Percentiles rank a stretch among this genome's conserved stretches.
Conservation (phyloP, 2,329 filamentous ascomycete genomes). For the Venturia aucupariae region DNA sequence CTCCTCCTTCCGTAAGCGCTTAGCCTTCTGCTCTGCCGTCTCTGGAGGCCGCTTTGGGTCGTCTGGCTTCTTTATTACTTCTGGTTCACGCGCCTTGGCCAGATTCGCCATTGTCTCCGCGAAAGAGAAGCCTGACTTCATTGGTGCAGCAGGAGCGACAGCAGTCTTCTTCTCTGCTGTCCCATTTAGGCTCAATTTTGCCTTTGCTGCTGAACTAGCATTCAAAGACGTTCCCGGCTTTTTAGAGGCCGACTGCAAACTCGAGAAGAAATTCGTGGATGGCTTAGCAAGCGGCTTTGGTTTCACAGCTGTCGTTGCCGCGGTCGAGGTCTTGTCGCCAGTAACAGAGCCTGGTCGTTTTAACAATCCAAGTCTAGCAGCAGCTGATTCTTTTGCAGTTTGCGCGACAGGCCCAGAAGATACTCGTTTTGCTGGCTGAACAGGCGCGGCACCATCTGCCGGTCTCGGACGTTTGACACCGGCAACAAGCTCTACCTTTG, state of each 20-base stretch:
- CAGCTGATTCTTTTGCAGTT: conserved; percentile 14
- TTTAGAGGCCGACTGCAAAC: conserved; percentile 37
- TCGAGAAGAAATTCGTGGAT: conserved; percentile 37
- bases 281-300: conserved; percentile 20
- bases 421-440: conserved; percentile 26
- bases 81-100: conserved; percentile 41
- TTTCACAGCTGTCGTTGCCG: conserved; percentile 23
- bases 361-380: conserved; percentile 2
- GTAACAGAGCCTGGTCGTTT: background rate
- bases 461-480: conserved; percentile 19
- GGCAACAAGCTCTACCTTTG: conserved; percentile 14
- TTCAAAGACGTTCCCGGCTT: conserved; percentile 26
- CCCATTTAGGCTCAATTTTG: conserved; percentile 16
- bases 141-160: conserved; percentile 17
- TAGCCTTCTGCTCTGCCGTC: conserved; percentile 57
- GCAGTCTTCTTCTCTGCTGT: conserved; percentile 22
- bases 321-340: background rate
- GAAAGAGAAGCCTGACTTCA: conserved; percentile 30
- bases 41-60: conserved; percentile 49
- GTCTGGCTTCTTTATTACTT: conserved; percentile 44
- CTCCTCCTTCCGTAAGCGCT: conserved; percentile 62
- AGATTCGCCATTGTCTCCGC: conserved; percentile 32
- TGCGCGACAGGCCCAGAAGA: conserved; percentile 17
- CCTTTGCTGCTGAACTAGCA: conserved; percentile 19
- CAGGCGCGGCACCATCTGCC: conserved; percentile 13